These are phyloP conservation scores for Synchytrium microbalum DNA, from an alignment of 371 early-diverging fungal genomes.

Conservation along the genomic window DNA sequence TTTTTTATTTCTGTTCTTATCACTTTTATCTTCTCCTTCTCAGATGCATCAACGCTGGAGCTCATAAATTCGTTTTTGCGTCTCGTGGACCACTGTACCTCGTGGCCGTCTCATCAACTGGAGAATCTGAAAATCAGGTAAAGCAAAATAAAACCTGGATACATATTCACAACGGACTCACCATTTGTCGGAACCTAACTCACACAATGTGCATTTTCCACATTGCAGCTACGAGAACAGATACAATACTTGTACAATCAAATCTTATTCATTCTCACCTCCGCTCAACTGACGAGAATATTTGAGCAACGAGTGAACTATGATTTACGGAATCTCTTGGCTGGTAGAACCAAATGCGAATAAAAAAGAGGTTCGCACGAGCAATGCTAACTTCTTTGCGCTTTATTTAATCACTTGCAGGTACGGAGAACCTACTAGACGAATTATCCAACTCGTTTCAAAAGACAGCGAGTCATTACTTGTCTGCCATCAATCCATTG, in stretches of 20 bases:
- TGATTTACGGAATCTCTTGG: conserved; percentile 75
- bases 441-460: conserved; percentile 65
- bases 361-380: too few species aligned
- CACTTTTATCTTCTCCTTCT: background rate
- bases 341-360: conserved; percentile 31
- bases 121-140: conserved; percentile 74
- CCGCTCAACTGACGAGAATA: conserved; percentile 70
- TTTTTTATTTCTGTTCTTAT: background rate
- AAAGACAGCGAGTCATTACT: conserved; percentile 60
- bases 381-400: too few species aligned
- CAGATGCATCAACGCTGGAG: conserved; percentile 67
- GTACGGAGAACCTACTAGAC: conserved; percentile 82
- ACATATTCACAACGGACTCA: background rate
- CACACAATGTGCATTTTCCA: conserved; percentile 1
- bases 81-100: conserved; percentile 75
- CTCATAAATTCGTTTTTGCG: conserved; percentile 75
- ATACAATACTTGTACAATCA: conserved; percentile 74
- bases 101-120: conserved; percentile 70
- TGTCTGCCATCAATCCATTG: conserved; percentile 71
- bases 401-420: too few species aligned
- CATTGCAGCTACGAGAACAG: conserved; percentile 63
- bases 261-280: conserved; percentile 77
- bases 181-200: background rate
- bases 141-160: background rate
- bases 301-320: conserved; percentile 82